Conservation (phyloP, 139 green algal species). For the Deuterostichococcus epilithicus region DNA sequence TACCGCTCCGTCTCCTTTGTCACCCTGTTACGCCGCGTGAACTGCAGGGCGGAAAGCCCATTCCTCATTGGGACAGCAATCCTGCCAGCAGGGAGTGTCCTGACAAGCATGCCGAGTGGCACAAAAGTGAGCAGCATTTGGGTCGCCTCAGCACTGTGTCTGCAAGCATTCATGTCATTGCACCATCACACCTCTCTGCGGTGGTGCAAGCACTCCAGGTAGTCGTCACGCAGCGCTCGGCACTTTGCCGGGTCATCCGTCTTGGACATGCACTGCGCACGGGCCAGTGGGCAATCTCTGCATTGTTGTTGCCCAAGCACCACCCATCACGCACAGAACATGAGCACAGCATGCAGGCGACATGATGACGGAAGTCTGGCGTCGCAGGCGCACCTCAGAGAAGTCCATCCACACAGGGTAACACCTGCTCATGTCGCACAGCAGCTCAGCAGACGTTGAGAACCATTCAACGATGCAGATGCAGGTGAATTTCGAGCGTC, state of each 20-base stretch:
- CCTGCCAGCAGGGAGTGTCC: background rate
- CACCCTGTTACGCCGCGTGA: conserved; percentile 22
- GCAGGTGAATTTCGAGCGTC: too few relatives aligned
- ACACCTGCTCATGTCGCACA: conserved; percentile 43
- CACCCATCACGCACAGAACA: background rate
- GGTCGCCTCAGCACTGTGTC: background rate
- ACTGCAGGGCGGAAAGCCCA: background rate
- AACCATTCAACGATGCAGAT: background rate
- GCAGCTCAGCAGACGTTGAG: background rate
- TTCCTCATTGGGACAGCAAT: background rate
- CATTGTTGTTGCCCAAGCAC: too few relatives aligned
- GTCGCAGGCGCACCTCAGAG: conserved; percentile 28
- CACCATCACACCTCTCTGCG: conserved; percentile 48
- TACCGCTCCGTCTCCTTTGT: conserved; percentile 33
- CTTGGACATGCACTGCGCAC: conserved; percentile 55
- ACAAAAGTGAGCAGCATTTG: too few relatives aligned
- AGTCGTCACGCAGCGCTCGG: conserved; percentile 55
- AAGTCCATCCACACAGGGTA: conserved; percentile 72
- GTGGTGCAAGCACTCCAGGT: conserved; percentile 70
- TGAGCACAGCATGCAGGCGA: too few relatives aligned
- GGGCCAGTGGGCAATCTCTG: background rate
- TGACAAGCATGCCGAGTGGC: too few relatives aligned
- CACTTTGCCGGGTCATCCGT: conserved; percentile 54
- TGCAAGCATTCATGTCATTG: background rate
- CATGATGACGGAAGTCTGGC: background rate